phyloP scores from a whole-genome alignment of 352 stramenopile species.

The Phytophthora citrophthora region DNA sequence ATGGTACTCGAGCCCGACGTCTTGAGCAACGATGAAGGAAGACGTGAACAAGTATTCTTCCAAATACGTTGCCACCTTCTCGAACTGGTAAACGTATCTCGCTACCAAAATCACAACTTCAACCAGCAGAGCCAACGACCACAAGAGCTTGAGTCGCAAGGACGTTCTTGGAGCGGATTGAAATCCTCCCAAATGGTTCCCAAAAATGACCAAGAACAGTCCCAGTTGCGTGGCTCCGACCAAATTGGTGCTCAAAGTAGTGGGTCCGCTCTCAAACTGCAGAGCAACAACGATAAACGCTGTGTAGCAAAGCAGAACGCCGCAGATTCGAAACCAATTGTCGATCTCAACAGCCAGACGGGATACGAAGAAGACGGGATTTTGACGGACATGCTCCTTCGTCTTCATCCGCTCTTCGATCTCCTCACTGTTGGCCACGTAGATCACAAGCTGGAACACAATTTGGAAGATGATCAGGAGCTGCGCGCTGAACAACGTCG shows the following conservation, averaged over 20 bases:
- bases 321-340: constrained; percentile 74
- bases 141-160: constrained; percentile 73
- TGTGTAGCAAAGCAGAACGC: constrained; percentile 73
- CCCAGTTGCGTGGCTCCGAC: constrained; percentile 67
- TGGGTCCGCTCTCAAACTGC: constrained; percentile 63
- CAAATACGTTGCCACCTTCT: constrained; percentile 68
- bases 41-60: constrained; percentile 70
- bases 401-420: constrained; percentile 72
- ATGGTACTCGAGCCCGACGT: constrained; percentile 78
- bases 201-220: constrained; percentile 69
- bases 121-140: constrained; percentile 77
- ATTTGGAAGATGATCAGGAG: constrained; percentile 86
- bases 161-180: constrained; percentile 68
- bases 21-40: constrained; percentile 72
- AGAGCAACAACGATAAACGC: constrained; percentile 75
- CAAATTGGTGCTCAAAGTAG: constrained; percentile 64
- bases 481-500: constrained; percentile 83
- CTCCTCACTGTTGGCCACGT: constrained; percentile 72
- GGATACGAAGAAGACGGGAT: constrained; percentile 80
- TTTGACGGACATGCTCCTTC: constrained; percentile 67
- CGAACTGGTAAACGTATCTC: constrained; percentile 87
- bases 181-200: constrained; percentile 77
- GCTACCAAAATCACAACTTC: constrained; percentile 71
- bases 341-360: constrained; percentile 76
- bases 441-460: constrained; percentile 88